Evolutionary conservation across 2,329 filamentous ascomycete genomes (phyloP).

Genomic region (Hypoxylon sp.): DNA sequence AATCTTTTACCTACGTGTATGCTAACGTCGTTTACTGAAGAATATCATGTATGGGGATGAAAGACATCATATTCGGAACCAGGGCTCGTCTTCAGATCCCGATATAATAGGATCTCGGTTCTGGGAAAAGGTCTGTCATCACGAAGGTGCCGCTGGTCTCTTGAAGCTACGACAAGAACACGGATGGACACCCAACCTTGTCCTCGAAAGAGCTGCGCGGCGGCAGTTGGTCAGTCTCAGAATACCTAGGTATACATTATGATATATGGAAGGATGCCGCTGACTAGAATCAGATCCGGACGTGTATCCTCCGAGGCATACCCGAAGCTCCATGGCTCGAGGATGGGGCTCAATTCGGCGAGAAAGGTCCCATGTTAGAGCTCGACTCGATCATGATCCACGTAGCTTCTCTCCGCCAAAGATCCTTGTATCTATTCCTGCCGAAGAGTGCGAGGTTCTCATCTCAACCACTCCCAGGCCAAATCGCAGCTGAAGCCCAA

Average conservation of each 20-base stretch:
- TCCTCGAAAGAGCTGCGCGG: conserved; percentile 26
- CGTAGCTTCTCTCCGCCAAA: conserved; percentile 25
- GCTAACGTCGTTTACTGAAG: conserved; percentile 12
- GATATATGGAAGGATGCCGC: neutral
- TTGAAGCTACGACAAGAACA: conserved; percentile 25
- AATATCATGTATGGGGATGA: conserved; percentile 21
- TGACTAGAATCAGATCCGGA: conserved; percentile 25
- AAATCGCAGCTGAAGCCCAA: conserved; percentile 28
- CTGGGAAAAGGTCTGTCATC: conserved; percentile 22
- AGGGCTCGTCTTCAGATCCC: neutral
- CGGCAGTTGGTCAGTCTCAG: conserved; percentile 24
- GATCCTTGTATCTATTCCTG: conserved; percentile 29
- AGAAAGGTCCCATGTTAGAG: conserved; percentile 22
- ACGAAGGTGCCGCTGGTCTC: conserved; percentile 22
- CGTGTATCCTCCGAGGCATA: conserved; percentile 32
- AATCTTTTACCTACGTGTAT: neutral
- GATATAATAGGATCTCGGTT: conserved; percentile 27
- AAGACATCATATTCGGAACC: neutral
- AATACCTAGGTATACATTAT: neutral
- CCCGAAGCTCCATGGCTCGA: conserved; percentile 23
- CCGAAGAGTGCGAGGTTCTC: conserved; percentile 30
- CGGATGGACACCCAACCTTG: conserved; percentile 22
- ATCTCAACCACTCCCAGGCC: conserved; percentile 13
- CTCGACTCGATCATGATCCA: conserved; percentile 35
- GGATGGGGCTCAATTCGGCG: conserved; percentile 24